These are phyloP conservation scores for Mycena galericulata DNA, from an alignment of 768 basidiomycete species.

Conservation along the genomic window DNA sequence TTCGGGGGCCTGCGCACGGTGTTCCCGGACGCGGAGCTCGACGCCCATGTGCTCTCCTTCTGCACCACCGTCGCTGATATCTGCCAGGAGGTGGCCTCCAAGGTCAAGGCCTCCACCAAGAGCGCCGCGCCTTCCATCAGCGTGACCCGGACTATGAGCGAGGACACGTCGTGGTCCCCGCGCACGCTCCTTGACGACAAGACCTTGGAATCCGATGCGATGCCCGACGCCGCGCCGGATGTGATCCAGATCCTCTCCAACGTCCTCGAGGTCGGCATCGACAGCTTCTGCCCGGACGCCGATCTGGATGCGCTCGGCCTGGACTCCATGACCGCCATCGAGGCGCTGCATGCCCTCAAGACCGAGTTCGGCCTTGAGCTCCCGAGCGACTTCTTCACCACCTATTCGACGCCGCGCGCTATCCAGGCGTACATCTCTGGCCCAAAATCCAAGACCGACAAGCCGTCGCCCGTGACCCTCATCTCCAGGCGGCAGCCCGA, in stretches of 20 bases:
- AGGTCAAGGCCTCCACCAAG: slow-evolving; percentile 10
- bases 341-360: slow-evolving; percentile 63
- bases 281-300: slow-evolving; percentile 56
- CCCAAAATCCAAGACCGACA: not conserved
- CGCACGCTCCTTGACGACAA: slow-evolving; percentile 56
- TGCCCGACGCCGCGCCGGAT: slow-evolving; percentile 39
- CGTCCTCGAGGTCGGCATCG: slow-evolving; percentile 57
- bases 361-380: slow-evolving; percentile 55
- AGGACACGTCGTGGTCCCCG: slow-evolving; percentile 46
- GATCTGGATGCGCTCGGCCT: slow-evolving; percentile 67
- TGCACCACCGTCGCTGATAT: slow-evolving; percentile 54
- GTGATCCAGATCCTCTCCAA: slow-evolving; percentile 56
- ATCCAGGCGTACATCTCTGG: slow-evolving; percentile 47
- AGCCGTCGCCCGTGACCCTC: not conserved
- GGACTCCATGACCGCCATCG: slow-evolving; percentile 75
- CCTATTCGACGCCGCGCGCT: slow-evolving; percentile 53
- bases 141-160: slow-evolving; percentile 25
- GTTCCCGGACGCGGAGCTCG: slow-evolving; percentile 49
- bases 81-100: slow-evolving; percentile 42
- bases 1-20: slow-evolving; percentile 48
- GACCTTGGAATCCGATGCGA: slow-evolving; percentile 34
- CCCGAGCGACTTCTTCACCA: slow-evolving; percentile 57
- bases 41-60: slow-evolving; percentile 45
- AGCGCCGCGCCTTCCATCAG: slow-evolving; percentile 15
- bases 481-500: not conserved